Percentiles rank a stretch among this genome's conserved stretches.
phyloP scores from a whole-genome alignment of 1,139 yeast genomes.

The Saccharomyces hybrid region DNA sequence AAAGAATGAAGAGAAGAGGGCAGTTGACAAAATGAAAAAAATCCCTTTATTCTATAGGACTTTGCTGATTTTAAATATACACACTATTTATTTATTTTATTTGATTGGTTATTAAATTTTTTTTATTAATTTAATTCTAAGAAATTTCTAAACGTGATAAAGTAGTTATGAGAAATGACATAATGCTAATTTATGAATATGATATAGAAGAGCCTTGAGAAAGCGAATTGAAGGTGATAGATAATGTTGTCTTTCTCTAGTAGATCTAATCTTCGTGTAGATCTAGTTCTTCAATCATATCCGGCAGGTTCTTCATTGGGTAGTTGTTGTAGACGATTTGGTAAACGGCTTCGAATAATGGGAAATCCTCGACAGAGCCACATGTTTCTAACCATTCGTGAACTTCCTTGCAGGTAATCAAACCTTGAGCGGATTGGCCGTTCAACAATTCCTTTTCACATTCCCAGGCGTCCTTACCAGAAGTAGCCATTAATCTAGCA shows the following conservation, averaged over 20 bases:
- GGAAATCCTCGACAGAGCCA: too few species aligned
- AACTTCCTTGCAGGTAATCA: too few species aligned
- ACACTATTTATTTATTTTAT: neutral
- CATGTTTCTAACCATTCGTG: too few species aligned
- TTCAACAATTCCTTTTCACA: too few species aligned
- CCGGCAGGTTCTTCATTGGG: too few species aligned
- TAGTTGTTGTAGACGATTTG: too few species aligned
- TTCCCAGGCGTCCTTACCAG: too few species aligned
- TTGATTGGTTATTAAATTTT: neutral
- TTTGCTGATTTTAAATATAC: neutral
- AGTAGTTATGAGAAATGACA: neutral
- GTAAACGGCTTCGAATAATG: too few species aligned
- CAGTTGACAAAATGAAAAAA: neutral
- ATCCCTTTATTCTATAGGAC: neutral
- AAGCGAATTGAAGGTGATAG: neutral
- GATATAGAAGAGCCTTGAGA: neutral
- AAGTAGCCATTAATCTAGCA: too few species aligned
- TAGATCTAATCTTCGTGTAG: too few species aligned
- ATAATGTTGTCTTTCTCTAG: neutral
- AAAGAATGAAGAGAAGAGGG: neutral
- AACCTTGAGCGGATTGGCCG: too few species aligned
- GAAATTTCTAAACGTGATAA: constrained; percentile 1
- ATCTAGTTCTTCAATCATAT: too few species aligned
- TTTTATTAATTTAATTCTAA: neutral
- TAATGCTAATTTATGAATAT: neutral